A percentile compares a stretch with the other conserved stretches of the same genome.
Evolutionary conservation across 306 rosid genomes (phyloP).

Genomic region (Lathyrus oleraceus): DNA sequence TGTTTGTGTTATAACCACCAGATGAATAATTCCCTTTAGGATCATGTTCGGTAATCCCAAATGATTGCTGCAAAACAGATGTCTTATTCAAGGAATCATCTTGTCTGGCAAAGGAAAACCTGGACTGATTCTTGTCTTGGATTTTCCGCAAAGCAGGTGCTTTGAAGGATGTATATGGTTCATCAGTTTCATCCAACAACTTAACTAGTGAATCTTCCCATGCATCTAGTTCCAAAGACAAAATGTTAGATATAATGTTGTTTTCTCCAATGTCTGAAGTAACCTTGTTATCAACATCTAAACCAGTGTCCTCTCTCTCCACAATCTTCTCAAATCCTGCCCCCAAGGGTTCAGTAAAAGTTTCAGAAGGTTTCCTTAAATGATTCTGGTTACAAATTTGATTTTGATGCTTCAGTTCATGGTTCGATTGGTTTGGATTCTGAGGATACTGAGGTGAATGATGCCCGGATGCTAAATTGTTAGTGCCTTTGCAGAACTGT

Average conservation of each 20-base stretch:
- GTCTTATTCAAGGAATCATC: constrained; percentile 35
- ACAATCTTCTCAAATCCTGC: constrained; percentile 33
- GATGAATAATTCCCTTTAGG: constrained; percentile 27
- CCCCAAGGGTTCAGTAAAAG: constrained; percentile 22
- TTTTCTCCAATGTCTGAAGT: constrained; percentile 50
- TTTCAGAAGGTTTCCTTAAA: constrained; percentile 26
- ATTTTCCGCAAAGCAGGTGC: constrained; percentile 35
- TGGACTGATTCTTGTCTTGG: constrained; percentile 53
- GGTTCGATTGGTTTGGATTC: constrained; percentile 35
- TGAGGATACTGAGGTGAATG: constrained; percentile 30
- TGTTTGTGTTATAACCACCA: constrained; percentile 33
- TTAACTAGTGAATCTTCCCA: constrained; percentile 51
- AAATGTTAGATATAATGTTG: constrained; percentile 52
- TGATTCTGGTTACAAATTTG: constrained; percentile 38
- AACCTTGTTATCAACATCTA: constrained; percentile 27
- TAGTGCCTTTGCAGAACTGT: constrained; percentile 24
- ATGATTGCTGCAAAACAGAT: constrained; percentile 39
- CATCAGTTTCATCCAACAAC: constrained; percentile 48
- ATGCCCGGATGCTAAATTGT: constrained; percentile 29
- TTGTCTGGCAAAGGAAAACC: constrained; percentile 57
- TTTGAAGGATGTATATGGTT: constrained; percentile 40
- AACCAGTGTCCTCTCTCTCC: constrained; percentile 29
- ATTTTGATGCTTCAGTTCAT: constrained; percentile 39
- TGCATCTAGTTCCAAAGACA: constrained; percentile 53
- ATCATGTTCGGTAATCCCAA: constrained; percentile 22